Evolutionary conservation across 108 stramenopile genomes (phyloP).

Genomic region (Fragilaria crotonensis): DNA sequence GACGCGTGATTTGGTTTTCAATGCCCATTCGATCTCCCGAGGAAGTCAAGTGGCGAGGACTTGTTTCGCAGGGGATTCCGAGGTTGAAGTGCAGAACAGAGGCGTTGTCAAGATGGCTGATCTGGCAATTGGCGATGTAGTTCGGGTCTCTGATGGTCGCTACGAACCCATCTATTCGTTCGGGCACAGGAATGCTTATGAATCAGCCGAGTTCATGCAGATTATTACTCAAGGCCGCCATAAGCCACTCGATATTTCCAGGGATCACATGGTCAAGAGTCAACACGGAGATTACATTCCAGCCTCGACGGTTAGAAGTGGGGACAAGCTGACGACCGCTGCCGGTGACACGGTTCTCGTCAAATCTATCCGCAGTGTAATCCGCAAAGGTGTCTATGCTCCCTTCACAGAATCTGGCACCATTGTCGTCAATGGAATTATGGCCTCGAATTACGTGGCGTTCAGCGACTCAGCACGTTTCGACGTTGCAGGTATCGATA

Average conservation of each 20-base stretch:
- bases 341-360: neutral
- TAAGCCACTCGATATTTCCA: neutral
- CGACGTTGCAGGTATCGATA: neutral
- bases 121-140: neutral
- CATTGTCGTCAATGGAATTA: neutral
- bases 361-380: neutral
- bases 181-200: neutral
- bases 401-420: neutral
- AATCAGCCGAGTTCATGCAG: neutral
- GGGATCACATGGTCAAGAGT: neutral
- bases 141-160: neutral
- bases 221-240: neutral
- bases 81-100: neutral
- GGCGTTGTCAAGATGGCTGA: neutral
- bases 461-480: neutral
- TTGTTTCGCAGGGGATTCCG: neutral
- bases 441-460: neutral
- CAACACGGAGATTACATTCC: neutral
- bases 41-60: no score
- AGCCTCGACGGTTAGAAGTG: neutral
- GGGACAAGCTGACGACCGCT: neutral
- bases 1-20: conserved; percentile 80
- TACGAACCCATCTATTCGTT: neutral
- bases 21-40: conserved; percentile 46
- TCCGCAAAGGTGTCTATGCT: neutral